Evolutionary conservation across 1,139 yeast species (phyloP).

Genomic region (Magnusiomyces tetraspermus): DNA sequence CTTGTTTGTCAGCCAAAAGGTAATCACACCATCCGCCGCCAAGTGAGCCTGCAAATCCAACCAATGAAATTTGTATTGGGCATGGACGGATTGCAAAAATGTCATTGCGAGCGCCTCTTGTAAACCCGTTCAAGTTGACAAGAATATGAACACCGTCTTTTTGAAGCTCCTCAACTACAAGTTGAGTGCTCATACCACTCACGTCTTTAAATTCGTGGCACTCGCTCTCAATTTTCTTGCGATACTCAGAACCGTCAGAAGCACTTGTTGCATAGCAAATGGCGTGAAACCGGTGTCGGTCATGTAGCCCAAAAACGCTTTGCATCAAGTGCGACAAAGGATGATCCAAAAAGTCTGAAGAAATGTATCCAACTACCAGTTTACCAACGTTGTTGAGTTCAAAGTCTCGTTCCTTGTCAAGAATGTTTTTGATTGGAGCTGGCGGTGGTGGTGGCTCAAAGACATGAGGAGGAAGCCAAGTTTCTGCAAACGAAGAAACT

Average conservation of each 20-base stretch:
- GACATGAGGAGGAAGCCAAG: slow-evolving; percentile 28
- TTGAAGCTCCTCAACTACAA: slow-evolving; percentile 24
- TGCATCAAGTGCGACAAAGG: slow-evolving; percentile 33
- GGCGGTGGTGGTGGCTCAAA: slow-evolving; percentile 31
- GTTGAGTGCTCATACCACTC: slow-evolving; percentile 24
- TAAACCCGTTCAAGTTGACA: slow-evolving; percentile 31
- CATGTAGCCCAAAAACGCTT: slow-evolving; percentile 30
- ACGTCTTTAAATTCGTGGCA: slow-evolving; percentile 26
- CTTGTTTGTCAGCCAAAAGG: slow-evolving; percentile 24
- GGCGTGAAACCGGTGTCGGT: slow-evolving; percentile 21
- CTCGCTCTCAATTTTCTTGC: slow-evolving; percentile 25
- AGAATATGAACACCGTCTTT: slow-evolving; percentile 29
- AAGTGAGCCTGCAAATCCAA: slow-evolving; percentile 33
- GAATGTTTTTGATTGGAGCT: slow-evolving; percentile 5
- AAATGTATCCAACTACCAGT: slow-evolving; percentile 29
- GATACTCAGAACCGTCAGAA: slow-evolving; percentile 27
- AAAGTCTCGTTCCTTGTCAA: not conserved
- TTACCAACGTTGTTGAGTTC: slow-evolving; percentile 15
- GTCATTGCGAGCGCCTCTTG: slow-evolving; percentile 32
- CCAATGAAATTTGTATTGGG: slow-evolving; percentile 29
- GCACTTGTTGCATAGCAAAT: slow-evolving; percentile 30
- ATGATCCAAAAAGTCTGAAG: slow-evolving; percentile 31
- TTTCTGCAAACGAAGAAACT: slow-evolving; percentile 21
- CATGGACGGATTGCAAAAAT: slow-evolving; percentile 31
- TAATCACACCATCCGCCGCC: slow-evolving; percentile 32